Evolutionary conservation across 164 flowering plant genomes (phyloP), one percentile per base, ranked within the genome.

Genomic region (Piper longum): DNA sequence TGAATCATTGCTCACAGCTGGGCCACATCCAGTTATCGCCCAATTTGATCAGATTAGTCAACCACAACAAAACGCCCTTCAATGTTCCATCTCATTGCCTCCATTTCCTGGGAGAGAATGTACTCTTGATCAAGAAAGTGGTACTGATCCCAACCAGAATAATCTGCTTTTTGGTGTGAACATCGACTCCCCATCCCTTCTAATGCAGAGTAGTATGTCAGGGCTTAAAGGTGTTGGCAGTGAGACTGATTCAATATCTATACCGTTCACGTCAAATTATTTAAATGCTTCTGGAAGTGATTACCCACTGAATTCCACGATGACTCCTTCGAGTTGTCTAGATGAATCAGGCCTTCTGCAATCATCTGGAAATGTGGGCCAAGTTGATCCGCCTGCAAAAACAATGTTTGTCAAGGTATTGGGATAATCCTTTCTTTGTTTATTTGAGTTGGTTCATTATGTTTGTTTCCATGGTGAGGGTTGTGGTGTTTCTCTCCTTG

Each of bases 81-180:
- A 73, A 41, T 72, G 72, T 66, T 66, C 85, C 44, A 61, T 82
- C 61, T 75, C 90, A 9, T 76, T 89, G 78, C 95, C 91, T 4
- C 89, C 96, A 4, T 86, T 92, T 79, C 96, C 95, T 64, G 93
- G 95, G 13, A 81, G 85, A 67, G 96, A 88, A 62, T 85, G 83
- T 72, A 67, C 86, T 1, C 68, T 79, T 5, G 92, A 83, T 62
- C 87, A 81, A 62, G 87, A 81, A 57, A 86, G 81, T 26, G 66
- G 74, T 65, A 66, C 72, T 45, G 91, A 86, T 77, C 83, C 85
- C 52, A 39, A 7, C 1, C 88, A 81, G 54, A 87, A 76, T 72
- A 79, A 83, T 80, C 80, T 82, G 63, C 74, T 92, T 16, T 92
- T 92, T 73, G 96, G 98, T 41, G 88, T 84, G 44, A 84, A 83